Evolutionary conservation across 2,329 filamentous ascomycete genomes (phyloP).

Genomic region (Macroventuria anomochaeta): DNA sequence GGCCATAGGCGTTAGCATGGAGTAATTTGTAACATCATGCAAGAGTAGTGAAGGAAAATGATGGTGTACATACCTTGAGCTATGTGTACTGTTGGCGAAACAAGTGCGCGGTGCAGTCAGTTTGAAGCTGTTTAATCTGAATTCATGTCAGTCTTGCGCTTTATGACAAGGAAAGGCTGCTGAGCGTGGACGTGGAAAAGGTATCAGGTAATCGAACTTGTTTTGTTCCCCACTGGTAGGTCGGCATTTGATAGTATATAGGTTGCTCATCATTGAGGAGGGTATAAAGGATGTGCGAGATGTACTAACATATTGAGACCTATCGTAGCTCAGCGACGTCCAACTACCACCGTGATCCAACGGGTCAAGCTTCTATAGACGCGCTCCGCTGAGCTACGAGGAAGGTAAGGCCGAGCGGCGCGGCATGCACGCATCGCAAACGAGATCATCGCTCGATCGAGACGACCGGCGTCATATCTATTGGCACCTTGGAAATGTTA

Average conservation of each 20-base stretch:
- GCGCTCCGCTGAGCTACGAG: constrained; percentile 17
- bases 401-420: constrained; percentile 6
- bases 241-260: constrained; percentile 52
- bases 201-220: constrained; percentile 50
- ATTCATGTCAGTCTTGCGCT: constrained; percentile 22
- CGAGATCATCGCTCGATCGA: not conserved
- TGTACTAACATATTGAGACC: constrained; percentile 24
- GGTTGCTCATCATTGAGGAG: constrained; percentile 45
- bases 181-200: constrained; percentile 3
- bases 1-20: constrained; percentile 50
- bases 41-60: constrained; percentile 9
- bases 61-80: constrained; percentile 20
- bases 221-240: constrained; percentile 45
- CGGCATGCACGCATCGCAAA: not conserved
- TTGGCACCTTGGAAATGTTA: constrained; percentile 24
- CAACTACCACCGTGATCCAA: constrained; percentile 2
- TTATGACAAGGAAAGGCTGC: not conserved
- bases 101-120: not conserved
- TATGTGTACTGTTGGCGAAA: not conserved
- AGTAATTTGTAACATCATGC: constrained; percentile 47
- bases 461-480: constrained; percentile 4
- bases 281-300: constrained; percentile 3
- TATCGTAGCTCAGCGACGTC: constrained; percentile 27
- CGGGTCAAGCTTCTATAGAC: not conserved
- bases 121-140: constrained; percentile 5